Evolutionary conservation across 495 filamentous ascomycete genomes (phyloP).

Genomic region (Hyaloscypha hepaticicola): DNA sequence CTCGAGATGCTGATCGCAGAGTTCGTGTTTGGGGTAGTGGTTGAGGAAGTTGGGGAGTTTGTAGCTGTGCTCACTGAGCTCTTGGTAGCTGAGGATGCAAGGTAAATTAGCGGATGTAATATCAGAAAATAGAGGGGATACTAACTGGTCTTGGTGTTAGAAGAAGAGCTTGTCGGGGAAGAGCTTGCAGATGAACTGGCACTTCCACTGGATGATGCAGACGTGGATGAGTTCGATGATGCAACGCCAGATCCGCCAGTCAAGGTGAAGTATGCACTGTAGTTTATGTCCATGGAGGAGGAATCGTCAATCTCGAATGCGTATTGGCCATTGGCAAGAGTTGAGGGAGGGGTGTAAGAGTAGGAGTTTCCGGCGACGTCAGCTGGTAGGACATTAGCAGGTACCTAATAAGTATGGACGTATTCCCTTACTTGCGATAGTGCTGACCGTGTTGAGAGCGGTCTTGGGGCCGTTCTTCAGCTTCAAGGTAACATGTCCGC

Average conservation of each 20-base stretch:
- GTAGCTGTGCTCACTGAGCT: background rate
- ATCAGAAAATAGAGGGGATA: background rate
- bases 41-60: background rate
- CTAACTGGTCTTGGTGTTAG: background rate
- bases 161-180: background rate
- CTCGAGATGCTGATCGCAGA: constrained; percentile 12
- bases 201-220: constrained; percentile 1
- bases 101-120: background rate
- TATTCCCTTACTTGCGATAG: constrained; percentile 6
- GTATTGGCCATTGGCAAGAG: constrained; percentile 15
- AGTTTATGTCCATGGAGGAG: constrained; percentile 12
- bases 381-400: background rate
- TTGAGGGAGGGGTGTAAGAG: constrained; percentile 12
- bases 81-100: background rate
- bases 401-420: background rate
- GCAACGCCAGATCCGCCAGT: constrained; percentile 11
- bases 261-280: constrained; percentile 21
- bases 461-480: constrained; percentile 18
- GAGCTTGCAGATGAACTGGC: constrained; percentile 6
- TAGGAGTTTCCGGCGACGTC: constrained; percentile 19
- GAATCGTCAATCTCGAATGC: constrained; percentile 22
- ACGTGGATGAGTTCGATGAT: background rate
- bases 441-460: constrained; percentile 11
- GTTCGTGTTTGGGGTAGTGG: constrained; percentile 2
- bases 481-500: constrained; percentile 16